A percentile compares a stretch with the other conserved stretches of the same genome.
Conservation (phyloP, 257 asterid species). For the Solanum tacnaense region DNA sequence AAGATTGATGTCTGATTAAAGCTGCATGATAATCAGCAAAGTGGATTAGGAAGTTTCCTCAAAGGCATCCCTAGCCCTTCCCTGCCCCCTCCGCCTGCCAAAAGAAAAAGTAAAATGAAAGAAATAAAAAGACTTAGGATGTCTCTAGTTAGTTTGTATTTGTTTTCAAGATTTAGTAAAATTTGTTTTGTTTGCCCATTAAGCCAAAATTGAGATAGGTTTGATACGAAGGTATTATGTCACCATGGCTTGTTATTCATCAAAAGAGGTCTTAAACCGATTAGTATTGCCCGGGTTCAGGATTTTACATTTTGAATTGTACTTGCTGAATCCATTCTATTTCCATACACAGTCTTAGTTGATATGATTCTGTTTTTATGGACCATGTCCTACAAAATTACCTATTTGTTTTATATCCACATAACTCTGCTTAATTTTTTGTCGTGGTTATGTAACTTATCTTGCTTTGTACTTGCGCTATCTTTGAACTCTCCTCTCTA, state of each 20-base stretch:
- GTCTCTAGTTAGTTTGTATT: background rate
- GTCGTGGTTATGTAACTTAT: background rate
- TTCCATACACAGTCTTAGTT: background rate
- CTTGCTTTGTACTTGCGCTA: background rate
- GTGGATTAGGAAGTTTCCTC: background rate
- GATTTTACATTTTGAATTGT: background rate
- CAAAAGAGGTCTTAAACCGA: background rate
- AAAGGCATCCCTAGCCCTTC: background rate
- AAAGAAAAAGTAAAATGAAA: background rate
- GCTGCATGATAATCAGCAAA: background rate
- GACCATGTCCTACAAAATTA: background rate
- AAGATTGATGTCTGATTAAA: background rate
- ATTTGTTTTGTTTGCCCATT: background rate
- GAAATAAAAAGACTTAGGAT: background rate
- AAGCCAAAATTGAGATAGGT: background rate
- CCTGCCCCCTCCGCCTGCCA: background rate
- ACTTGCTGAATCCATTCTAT: background rate
- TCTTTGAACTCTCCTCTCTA: constrained; percentile 9
- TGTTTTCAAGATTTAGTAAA: background rate
- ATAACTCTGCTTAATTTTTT: background rate
- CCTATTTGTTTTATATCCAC: background rate
- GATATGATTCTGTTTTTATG: background rate
- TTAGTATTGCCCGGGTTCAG: background rate
- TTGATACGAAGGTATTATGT: background rate
- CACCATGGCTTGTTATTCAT: background rate